Percentiles rank a stretch among this genome's conserved stretches.
Conservation (phyloP, 805 yeast genomes). For the Cyberlindnera maclurae region DNA sequence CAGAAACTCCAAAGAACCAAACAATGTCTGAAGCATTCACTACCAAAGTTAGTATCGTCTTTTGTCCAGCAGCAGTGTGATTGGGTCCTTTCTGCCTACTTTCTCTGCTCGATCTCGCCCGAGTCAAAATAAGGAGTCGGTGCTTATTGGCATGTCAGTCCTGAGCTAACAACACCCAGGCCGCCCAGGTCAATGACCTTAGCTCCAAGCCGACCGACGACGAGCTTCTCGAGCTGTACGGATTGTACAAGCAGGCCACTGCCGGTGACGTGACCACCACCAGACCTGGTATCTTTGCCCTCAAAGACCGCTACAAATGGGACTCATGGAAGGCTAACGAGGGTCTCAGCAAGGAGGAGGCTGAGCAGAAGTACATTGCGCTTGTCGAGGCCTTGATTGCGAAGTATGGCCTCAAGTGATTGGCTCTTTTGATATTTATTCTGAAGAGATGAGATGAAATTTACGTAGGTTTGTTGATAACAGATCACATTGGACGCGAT, state of each 20-base stretch:
- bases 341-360: conserved; percentile 85
- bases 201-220: conserved; percentile 77
- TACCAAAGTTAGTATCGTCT: neutral
- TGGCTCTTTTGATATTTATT: neutral
- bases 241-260: conserved; percentile 94
- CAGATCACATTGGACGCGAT: too few species aligned
- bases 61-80: neutral
- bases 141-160: neutral
- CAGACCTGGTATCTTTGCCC: conserved; percentile 88
- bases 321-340: conserved; percentile 87
- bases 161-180: conserved; percentile 35
- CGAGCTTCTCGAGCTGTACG: conserved; percentile 82
- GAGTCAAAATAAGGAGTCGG: too few species aligned
- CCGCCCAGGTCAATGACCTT: conserved; percentile 70
- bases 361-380: conserved; percentile 74
- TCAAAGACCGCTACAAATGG: conserved; percentile 97
- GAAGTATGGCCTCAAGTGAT: conserved; percentile 34
- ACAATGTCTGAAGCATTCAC: conserved; percentile 2
- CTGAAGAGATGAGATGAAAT: neutral
- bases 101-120: neutral
- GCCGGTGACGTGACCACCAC: conserved; percentile 85
- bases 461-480: too few species aligned
- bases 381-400: conserved; percentile 58
- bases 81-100: neutral
- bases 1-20: neutral